phyloP scores from a whole-genome alignment of 805 yeast genomes.

The Ogataea ganodermae region DNA sequence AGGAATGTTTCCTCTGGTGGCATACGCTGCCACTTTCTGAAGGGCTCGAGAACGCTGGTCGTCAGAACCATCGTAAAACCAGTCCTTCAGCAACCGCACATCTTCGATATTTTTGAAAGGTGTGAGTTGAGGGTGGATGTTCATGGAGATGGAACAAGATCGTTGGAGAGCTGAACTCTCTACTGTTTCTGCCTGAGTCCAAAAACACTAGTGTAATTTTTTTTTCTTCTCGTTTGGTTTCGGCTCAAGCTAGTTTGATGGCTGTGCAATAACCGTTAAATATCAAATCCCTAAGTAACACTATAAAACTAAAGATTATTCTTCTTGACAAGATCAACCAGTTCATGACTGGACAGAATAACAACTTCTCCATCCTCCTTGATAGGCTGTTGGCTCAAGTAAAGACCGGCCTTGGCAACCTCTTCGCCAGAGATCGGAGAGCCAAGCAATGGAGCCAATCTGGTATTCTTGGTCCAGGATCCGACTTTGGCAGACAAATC shows the following conservation, averaged over 20 bases:
- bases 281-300: background rate
- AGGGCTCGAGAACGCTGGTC: conserved; percentile 46
- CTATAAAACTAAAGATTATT: conserved; percentile 7
- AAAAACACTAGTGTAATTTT: background rate
- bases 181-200: too few relatives aligned
- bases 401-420: conserved; percentile 54
- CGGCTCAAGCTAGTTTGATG: background rate
- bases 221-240: conserved; percentile 2
- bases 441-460: conserved; percentile 34
- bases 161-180: too few relatives aligned
- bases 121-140: conserved; percentile 34
- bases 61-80: conserved; percentile 50
- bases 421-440: conserved; percentile 64
- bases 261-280: background rate
- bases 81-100: conserved; percentile 43
- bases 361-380: conserved; percentile 28
- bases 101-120: conserved; percentile 45
- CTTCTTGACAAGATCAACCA: conserved; percentile 24
- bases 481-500: conserved; percentile 37
- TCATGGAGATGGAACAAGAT: conserved; percentile 11
- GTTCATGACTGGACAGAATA: conserved; percentile 22
- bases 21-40: conserved; percentile 51
- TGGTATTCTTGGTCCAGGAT: conserved; percentile 35
- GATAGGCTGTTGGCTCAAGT: conserved; percentile 26
- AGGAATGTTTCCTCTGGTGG: conserved; percentile 64